phyloP scores from a whole-genome alignment of 2,329 filamentous ascomycete genomes.

The Thelonectria rubi region DNA sequence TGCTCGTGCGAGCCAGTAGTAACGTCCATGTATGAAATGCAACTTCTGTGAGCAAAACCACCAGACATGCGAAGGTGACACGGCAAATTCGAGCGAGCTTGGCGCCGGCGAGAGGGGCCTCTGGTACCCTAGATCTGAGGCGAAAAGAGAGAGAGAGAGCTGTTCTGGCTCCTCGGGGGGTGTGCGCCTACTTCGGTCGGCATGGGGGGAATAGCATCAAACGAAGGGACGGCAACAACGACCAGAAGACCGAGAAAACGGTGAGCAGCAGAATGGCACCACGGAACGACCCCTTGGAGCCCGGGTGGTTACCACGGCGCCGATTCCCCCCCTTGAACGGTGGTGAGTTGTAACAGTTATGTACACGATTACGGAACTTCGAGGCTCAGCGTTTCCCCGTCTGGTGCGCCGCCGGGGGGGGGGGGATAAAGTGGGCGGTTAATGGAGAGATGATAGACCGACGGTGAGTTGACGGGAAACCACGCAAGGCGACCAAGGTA shows the following conservation, averaged over 20 bases:
- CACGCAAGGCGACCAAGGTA: not conserved
- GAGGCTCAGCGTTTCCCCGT: constrained; percentile 5
- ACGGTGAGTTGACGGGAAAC: constrained; percentile 26
- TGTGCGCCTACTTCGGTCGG: too few species aligned
- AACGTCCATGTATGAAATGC: constrained; percentile 21
- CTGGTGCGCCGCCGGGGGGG: too few species aligned
- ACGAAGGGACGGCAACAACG: not conserved
- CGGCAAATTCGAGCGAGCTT: too few species aligned
- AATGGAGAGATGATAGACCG: constrained; percentile 33
- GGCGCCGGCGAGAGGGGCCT: too few species aligned
- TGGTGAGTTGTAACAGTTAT: constrained; percentile 10
- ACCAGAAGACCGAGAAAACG: constrained; percentile 4
- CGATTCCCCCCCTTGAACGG: constrained; percentile 10
- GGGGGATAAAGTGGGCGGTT: constrained; percentile 19
- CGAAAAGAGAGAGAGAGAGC: not conserved
- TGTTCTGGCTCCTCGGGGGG: not conserved
- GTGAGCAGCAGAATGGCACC: constrained; percentile 28
- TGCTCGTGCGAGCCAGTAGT: constrained; percentile 24
- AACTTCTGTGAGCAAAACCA: constrained; percentile 4
- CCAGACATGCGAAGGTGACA: constrained; percentile 9
- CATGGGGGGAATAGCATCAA: too few species aligned
- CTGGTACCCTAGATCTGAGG: too few species aligned
- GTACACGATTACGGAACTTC: not conserved
- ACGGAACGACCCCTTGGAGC: constrained; percentile 1
- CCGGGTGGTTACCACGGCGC: constrained; percentile 5